These are phyloP conservation scores for Bacterosira constricta DNA, from an alignment of 108 stramenopile genomes.

Conservation along the genomic window DNA sequence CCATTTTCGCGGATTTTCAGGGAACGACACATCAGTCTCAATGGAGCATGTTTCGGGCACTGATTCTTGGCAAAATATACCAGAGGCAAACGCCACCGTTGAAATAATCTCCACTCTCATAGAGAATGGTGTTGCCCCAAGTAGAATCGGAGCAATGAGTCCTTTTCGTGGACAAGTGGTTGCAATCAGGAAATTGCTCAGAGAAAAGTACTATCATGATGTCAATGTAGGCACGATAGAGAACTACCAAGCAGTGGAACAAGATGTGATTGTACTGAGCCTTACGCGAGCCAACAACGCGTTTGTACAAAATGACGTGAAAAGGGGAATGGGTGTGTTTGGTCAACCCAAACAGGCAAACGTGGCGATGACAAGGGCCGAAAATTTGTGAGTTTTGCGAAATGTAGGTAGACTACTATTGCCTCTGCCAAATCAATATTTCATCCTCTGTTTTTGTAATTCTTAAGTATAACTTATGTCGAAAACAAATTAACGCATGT, in stretches of 20 bases:
- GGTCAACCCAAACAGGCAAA: slow-evolving; percentile 73
- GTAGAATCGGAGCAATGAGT: slow-evolving; percentile 70
- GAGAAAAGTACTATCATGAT: slow-evolving; percentile 40
- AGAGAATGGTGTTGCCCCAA: slow-evolving; percentile 36
- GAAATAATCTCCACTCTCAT: slow-evolving; percentile 52
- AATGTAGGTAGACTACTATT: too few species aligned
- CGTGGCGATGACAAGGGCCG: slow-evolving; percentile 75
- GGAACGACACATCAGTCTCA: slow-evolving; percentile 53
- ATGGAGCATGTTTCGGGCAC: slow-evolving; percentile 56
- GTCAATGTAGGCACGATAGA: slow-evolving; percentile 77
- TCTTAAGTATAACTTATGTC: too few species aligned
- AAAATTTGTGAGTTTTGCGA: too few species aligned
- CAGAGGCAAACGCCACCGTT: slow-evolving; percentile 53
- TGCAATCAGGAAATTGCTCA: slow-evolving; percentile 57
- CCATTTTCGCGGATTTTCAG: slow-evolving; percentile 64
- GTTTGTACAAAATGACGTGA: slow-evolving; percentile 58
- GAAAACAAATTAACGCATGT: too few species aligned
- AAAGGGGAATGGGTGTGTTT: slow-evolving; percentile 60
- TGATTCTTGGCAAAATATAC: slow-evolving; percentile 68
- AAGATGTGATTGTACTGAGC: slow-evolving; percentile 66
- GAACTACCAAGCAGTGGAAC: slow-evolving; percentile 81
- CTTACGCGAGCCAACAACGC: slow-evolving; percentile 59
- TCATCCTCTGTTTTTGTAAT: too few species aligned
- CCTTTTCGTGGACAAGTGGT: slow-evolving; percentile 79
- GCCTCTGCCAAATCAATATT: too few species aligned